Conservation (phyloP, 1,284 basidiomycete species). For the Cryptococcus wingfieldii region DNA sequence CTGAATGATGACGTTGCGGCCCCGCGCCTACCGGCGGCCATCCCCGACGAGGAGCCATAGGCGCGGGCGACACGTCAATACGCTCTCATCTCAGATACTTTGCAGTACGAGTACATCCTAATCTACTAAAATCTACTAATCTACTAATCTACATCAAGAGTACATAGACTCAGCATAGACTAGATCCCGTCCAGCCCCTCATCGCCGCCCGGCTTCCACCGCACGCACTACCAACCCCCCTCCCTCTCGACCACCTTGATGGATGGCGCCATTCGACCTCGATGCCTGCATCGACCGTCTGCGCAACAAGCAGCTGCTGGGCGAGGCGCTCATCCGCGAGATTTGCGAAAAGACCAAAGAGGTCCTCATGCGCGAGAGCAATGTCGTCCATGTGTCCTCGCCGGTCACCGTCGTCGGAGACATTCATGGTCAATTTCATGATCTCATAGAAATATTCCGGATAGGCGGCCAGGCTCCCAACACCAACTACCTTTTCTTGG, state of each 20-base stretch:
- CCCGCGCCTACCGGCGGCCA: background rate
- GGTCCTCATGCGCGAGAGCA: constrained; percentile 96
- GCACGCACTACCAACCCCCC: background rate
- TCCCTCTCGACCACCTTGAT: constrained; percentile 4
- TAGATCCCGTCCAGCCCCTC: too few species aligned
- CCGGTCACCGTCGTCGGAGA: constrained; percentile 99
- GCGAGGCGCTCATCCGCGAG: constrained; percentile 85
- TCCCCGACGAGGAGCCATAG: background rate
- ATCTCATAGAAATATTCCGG: constrained; percentile 96
- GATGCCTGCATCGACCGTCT: constrained; percentile 90
- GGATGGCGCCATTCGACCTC: constrained; percentile 87
- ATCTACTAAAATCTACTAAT: too few species aligned
- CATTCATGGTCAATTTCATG: constrained; percentile 98
- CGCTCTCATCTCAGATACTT: too few species aligned
- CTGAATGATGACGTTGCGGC: too few species aligned
- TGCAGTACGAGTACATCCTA: too few species aligned
- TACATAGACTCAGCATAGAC: too few species aligned
- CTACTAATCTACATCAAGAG: too few species aligned
- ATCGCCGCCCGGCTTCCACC: background rate
- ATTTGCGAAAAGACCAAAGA: constrained; percentile 99
- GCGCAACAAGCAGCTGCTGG: constrained; percentile 83
- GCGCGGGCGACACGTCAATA: background rate
- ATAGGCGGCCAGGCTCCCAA: constrained; percentile 96
- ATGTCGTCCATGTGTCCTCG: constrained; percentile 94
- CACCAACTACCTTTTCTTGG: constrained; percentile 96